Percentiles rank a stretch among this genome's conserved stretches.
Conservation (phyloP, 768 basidiomycete species). For the Clitopilus passeckerianus region DNA sequence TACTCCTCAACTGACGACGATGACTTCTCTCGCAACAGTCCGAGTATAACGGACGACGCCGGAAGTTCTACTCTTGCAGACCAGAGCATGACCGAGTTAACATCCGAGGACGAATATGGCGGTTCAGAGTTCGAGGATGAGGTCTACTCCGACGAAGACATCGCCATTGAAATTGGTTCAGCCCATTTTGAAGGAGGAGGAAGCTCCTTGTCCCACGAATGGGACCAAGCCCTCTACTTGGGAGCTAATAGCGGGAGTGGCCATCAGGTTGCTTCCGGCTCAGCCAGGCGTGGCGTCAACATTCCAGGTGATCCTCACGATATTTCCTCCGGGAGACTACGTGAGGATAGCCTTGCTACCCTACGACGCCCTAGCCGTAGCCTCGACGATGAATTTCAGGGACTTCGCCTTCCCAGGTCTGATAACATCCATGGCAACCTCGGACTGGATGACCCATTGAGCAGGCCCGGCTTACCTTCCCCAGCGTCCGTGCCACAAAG, state of each 20-base stretch:
- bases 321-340: slow-evolving; percentile 29
- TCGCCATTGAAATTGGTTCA: slow-evolving; percentile 35
- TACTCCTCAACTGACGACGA: slow-evolving; percentile 29
- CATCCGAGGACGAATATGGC: slow-evolving; percentile 44
- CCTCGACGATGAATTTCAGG: slow-evolving; percentile 40
- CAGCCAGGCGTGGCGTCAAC: slow-evolving; percentile 8
- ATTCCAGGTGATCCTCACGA: slow-evolving; percentile 6
- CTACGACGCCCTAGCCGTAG: slow-evolving; percentile 60
- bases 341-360: slow-evolving; percentile 55
- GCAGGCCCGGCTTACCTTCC: not conserved
- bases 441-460: not conserved
- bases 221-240: slow-evolving; percentile 17
- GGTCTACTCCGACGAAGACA: slow-evolving; percentile 30
- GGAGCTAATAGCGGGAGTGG: slow-evolving; percentile 17
- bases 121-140: slow-evolving; percentile 30
- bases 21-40: slow-evolving; percentile 16
- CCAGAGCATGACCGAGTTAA: slow-evolving; percentile 27
- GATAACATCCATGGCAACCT: not conserved
- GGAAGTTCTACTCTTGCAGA: slow-evolving; percentile 16
- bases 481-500: not conserved
- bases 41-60: slow-evolving; percentile 12
- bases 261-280: not conserved
- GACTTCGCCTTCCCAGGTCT: slow-evolving; percentile 4
- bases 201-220: slow-evolving; percentile 17
- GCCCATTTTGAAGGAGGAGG: slow-evolving; percentile 23